A percentile compares a stretch with the other conserved stretches of the same genome.
These are phyloP conservation scores for Cynara cardunculus DNA, from an alignment of 129 eudicot species.

Conservation along the genomic window DNA sequence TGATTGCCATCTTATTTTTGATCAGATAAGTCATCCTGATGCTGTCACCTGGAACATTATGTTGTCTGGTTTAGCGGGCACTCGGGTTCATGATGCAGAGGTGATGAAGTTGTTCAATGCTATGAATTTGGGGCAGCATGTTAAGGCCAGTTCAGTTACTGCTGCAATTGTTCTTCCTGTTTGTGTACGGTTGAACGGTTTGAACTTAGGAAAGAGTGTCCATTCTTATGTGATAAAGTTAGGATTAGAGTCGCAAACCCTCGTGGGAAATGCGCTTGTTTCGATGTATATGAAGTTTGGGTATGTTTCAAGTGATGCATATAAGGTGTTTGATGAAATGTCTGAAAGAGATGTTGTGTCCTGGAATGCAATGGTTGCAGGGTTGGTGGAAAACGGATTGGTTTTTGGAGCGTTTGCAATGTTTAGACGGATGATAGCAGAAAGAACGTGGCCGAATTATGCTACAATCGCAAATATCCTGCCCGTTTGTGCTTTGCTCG, in stretches of 20 bases:
- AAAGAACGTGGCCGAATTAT: slow-evolving; percentile 49
- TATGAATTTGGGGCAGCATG: slow-evolving; percentile 32
- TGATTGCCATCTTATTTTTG: slow-evolving; percentile 52
- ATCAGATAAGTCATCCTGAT: slow-evolving; percentile 43
- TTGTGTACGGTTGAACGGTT: slow-evolving; percentile 43
- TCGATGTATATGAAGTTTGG: slow-evolving; percentile 89
- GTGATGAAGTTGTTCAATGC: slow-evolving; percentile 46
- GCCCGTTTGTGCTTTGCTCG: slow-evolving; percentile 54
- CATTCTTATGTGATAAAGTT: slow-evolving; percentile 58
- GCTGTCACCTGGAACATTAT: slow-evolving; percentile 76
- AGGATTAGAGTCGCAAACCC: slow-evolving; percentile 60
- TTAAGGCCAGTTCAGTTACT: slow-evolving; percentile 50
- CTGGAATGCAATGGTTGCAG: slow-evolving; percentile 87
- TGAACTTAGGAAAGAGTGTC: slow-evolving; percentile 54
- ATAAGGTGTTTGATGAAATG: slow-evolving; percentile 44
- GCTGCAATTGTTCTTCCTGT: slow-evolving; percentile 82
- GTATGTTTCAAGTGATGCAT: slow-evolving; percentile 42
- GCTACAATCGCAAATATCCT: slow-evolving; percentile 73
- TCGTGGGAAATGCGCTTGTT: slow-evolving; percentile 72
- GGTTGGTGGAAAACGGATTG: slow-evolving; percentile 65
- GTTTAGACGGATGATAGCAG: slow-evolving; percentile 58
- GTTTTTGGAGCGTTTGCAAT: slow-evolving; percentile 48
- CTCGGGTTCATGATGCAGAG: slow-evolving; percentile 49
- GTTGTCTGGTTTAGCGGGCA: slow-evolving; percentile 66
- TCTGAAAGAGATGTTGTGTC: slow-evolving; percentile 74